These are phyloP conservation scores for Saksenaea vasiformis DNA, from an alignment of 371 early-diverging fungal species.

Conservation along the genomic window DNA sequence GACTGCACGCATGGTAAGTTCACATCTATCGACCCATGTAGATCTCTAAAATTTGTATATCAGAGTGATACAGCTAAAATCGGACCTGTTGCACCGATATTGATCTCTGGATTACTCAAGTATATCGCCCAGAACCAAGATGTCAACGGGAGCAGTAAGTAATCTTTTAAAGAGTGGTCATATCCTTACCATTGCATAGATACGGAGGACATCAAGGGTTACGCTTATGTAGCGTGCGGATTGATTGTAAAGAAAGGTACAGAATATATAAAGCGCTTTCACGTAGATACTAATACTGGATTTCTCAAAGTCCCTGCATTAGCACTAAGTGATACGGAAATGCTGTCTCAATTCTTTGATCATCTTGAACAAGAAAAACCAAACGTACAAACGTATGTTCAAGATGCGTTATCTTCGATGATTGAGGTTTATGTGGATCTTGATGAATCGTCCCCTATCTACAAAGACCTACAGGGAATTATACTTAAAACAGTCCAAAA, in stretches of 20 bases:
- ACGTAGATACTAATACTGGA: not conserved
- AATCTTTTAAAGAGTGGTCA: not conserved
- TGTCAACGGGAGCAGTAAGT: constrained; percentile 42
- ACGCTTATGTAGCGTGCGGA: constrained; percentile 83
- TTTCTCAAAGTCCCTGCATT: constrained; percentile 60
- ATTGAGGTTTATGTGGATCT: constrained; percentile 66
- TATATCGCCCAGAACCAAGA: constrained; percentile 62
- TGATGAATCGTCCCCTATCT: constrained; percentile 33
- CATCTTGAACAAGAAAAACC: constrained; percentile 66
- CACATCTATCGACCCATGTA: not conserved
- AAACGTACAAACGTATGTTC: constrained; percentile 74
- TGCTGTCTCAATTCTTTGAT: constrained; percentile 69
- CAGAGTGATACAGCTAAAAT: constrained; percentile 51
- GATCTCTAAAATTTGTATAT: not conserved
- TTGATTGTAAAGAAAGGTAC: constrained; percentile 74
- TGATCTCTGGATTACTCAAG: constrained; percentile 75
- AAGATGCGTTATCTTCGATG: constrained; percentile 83
- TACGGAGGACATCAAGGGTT: constrained; percentile 76
- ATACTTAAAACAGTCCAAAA: constrained; percentile 63
- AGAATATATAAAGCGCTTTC: not conserved
- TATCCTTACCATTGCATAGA: constrained; percentile 30
- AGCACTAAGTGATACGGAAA: constrained; percentile 59
- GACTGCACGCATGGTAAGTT: constrained; percentile 76
- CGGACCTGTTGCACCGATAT: constrained; percentile 65
- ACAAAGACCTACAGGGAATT: constrained; percentile 51